phyloP scores from a whole-genome alignment of 305 asterid species.

The Nicotiana rustica region DNA sequence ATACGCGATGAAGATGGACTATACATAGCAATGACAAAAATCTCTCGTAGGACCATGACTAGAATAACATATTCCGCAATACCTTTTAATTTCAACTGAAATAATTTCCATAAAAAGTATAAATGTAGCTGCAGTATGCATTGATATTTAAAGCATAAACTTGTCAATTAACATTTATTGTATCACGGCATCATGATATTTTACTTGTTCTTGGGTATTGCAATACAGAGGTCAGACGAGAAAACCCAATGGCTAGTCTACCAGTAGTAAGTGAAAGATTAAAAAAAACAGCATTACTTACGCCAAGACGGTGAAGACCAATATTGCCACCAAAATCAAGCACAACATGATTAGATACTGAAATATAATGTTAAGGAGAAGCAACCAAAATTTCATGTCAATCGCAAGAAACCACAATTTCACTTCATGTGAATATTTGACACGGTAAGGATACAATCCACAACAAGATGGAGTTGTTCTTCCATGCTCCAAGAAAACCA shows the following conservation, averaged over 20 bases:
- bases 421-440: background rate
- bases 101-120: background rate
- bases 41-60: background rate
- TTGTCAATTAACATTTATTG: background rate
- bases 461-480: constrained; percentile 78
- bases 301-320: constrained; percentile 96
- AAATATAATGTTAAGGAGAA: constrained; percentile 56
- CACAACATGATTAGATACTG: constrained; percentile 86
- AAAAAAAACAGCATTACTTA: constrained; percentile 51
- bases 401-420: constrained; percentile 4
- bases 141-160: background rate
- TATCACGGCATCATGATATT: background rate
- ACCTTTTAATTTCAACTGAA: constrained; percentile 15
- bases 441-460: constrained; percentile 87
- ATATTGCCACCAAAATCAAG: constrained; percentile 77
- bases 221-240: background rate
- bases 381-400: constrained; percentile 33
- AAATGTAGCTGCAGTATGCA: background rate
- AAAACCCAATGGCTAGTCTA: background rate
- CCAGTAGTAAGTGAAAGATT: constrained; percentile 9
- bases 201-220: background rate
- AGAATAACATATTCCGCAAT: background rate
- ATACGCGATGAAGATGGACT: background rate
- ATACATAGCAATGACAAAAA: background rate
- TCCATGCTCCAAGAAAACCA: constrained; percentile 85